A percentile compares a stretch with the other conserved stretches of the same genome.
Evolutionary conservation across 2,329 filamentous ascomycete genomes (phyloP).

Genomic region (Colletotrichum nymphaeae): DNA sequence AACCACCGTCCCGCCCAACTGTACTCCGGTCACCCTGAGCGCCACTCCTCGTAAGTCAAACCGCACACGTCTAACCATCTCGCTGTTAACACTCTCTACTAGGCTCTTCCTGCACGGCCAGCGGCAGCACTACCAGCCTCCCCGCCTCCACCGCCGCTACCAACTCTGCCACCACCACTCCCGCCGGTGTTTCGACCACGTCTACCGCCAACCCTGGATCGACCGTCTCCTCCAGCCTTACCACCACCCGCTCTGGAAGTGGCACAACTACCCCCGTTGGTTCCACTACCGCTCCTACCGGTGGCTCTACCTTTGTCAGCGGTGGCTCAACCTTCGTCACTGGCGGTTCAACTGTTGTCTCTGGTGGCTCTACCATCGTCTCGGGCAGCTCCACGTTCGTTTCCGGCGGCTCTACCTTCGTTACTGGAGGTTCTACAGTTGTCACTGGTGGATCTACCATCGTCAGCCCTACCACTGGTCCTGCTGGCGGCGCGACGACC

Average conservation of each 20-base stretch:
- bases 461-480: slow-evolving; percentile 9
- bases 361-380: background rate
- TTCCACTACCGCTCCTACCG: background rate
- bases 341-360: background rate
- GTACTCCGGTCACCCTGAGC: background rate
- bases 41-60: slow-evolving; percentile 22
- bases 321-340: background rate
- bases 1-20: slow-evolving; percentile 10
- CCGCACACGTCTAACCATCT: no score
- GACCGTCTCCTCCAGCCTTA: background rate
- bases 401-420: background rate
- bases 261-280: no score
- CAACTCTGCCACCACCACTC: background rate
- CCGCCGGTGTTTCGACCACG: background rate
- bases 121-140: background rate
- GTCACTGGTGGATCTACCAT: background rate
- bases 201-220: background rate
- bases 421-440: background rate
- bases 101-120: background rate
- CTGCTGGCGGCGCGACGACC: background rate
- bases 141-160: background rate
- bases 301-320: background rate
- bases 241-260: no score
- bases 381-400: background rate
- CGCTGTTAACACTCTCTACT: background rate